These are phyloP conservation scores for Paecilomyces fulvus DNA, from an alignment of 2,329 filamentous ascomycete species.

Conservation along the genomic window DNA sequence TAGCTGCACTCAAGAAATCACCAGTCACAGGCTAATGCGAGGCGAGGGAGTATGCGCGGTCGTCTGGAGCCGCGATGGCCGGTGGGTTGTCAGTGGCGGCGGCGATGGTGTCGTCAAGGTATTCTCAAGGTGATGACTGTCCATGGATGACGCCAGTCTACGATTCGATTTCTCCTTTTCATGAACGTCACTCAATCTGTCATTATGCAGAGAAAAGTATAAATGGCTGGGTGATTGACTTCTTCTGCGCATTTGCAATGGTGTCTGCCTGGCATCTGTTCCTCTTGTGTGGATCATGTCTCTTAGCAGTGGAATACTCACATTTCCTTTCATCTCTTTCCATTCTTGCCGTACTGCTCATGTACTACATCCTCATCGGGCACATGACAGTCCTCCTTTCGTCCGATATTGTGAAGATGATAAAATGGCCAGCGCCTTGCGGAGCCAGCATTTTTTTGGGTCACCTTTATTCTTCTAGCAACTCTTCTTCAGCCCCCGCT, in stretches of 20 bases:
- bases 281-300: slow-evolving; percentile 1
- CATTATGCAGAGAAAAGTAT: slow-evolving; percentile 13
- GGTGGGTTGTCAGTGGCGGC: slow-evolving; percentile 88
- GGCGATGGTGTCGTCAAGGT: slow-evolving; percentile 96
- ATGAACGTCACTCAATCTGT: slow-evolving; percentile 18
- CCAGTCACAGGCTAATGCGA: slow-evolving; percentile 84
- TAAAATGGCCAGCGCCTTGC: neutral
- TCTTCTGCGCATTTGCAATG: slow-evolving; percentile 30
- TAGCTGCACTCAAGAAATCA: slow-evolving; percentile 90
- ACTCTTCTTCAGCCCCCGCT: neutral
- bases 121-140: slow-evolving; percentile 43
- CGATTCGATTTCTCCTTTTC: slow-evolving; percentile 8
- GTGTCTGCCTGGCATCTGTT: slow-evolving; percentile 27
- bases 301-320: neutral
- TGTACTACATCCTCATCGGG: neutral
- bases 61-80: slow-evolving; percentile 90
- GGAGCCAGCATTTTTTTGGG: neutral
- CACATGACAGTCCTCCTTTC: neutral
- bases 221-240: slow-evolving; percentile 29
- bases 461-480: neutral
- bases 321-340: slow-evolving; percentile 15
- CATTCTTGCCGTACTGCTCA: slow-evolving; percentile 14
- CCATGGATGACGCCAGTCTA: slow-evolving; percentile 11
- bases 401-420: neutral
- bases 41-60: slow-evolving; percentile 92